Evolutionary conservation across 2,329 filamentous ascomycete genomes (phyloP), one percentile per base, ranked within the genome.

Genomic region (Anthostomella pinea): DNA sequence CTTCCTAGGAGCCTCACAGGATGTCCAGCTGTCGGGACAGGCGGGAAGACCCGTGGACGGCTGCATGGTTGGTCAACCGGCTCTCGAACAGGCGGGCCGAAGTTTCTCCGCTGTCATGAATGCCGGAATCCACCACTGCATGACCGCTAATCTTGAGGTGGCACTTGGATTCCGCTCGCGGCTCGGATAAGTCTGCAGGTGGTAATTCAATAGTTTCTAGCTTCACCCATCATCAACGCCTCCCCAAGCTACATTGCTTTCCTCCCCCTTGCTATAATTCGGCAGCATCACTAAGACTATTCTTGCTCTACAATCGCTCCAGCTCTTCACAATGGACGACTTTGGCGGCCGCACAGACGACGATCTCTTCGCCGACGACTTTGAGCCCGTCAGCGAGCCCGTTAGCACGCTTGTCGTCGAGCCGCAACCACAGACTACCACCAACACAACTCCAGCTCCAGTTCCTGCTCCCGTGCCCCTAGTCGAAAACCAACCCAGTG

Each of bases 301-400:
- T 25, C 22, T 29, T 27, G 10, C 17, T 38, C 22, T 8, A 8
- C 8, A 20, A 22, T 22, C 11, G 29, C 25, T 7, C 8, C 19
- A 13, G 14, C 23, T n/a, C 21, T 13, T 29, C 27, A 35, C 8
- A 15, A 79, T 79, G 76, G 75, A 79, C 15, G 76, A 80, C 46
- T 80, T 79, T 48, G 69, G 72, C 41, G 76, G 75, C 30, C 68
- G 77, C 14, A 80, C 77, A 29, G 77, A 81, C 52, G 77, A 81
- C 48, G 77, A 79, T 53, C 67, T 81, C 41, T 81, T 81, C 54
- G 72, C 73, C 42, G 77, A 81, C 48, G 77, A 81, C 51, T 78
- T 80, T 40, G 77, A 80, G 56, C 75, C 75, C 6, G 67, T 78
- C 33, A 59, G 36, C 11, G 53, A 17, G 19, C 32, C 47, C 20